Conservation (phyloP, 139 green algal genomes). For the Chlorella sorokiniana region DNA sequence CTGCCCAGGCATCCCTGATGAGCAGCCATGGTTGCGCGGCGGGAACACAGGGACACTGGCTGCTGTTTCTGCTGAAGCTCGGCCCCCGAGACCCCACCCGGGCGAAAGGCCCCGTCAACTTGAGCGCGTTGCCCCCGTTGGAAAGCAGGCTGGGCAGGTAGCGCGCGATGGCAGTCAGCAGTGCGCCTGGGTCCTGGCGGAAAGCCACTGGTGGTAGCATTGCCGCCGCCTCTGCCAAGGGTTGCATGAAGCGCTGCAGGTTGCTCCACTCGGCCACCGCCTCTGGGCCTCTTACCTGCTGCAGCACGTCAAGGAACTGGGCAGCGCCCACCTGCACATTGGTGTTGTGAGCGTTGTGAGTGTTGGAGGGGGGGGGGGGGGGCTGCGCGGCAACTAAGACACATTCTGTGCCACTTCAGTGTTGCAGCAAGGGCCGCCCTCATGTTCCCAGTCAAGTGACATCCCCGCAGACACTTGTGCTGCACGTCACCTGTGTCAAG, state of each 20-base stretch:
- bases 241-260: conserved; percentile 82
- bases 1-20: no score
- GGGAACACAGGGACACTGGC: no score
- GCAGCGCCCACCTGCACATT: conserved; percentile 12
- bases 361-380: background rate
- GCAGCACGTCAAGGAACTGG: conserved; percentile 69
- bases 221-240: conserved; percentile 77
- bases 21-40: no score
- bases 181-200: conserved; percentile 66
- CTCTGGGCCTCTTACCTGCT: conserved; percentile 44
- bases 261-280: conserved; percentile 60
- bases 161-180: conserved; percentile 70
- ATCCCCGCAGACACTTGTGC: background rate
- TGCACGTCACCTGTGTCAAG: conserved; percentile 57
- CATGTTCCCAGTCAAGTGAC: background rate
- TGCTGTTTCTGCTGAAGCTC: no score
- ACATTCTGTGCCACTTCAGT: no score
- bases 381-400: no score
- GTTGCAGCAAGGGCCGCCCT: background rate
- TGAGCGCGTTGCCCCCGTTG: conserved; percentile 46
- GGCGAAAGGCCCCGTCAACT: conserved; percentile 82
- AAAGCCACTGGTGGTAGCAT: conserved; percentile 87
- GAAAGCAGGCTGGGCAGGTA: conserved; percentile 76
- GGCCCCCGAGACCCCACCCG: background rate
- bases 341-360: background rate